phyloP scores from a whole-genome alignment of 306 rosid species.

The Gleditsia sinensis region DNA sequence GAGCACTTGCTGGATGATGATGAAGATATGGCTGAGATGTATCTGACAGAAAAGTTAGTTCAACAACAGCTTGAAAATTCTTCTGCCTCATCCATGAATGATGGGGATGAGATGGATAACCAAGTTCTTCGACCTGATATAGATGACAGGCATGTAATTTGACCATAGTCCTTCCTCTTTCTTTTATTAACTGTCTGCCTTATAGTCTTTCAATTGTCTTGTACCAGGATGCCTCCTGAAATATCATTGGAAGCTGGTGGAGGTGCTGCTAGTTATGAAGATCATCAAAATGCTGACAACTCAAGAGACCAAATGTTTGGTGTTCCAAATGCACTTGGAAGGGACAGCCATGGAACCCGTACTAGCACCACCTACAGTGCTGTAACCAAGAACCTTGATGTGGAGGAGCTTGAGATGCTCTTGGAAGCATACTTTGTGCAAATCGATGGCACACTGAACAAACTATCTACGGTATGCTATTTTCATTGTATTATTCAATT shows the following conservation, averaged over 20 bases:
- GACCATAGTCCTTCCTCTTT: not conserved
- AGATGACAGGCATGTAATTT: slow-evolving; percentile 56
- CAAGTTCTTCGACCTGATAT: slow-evolving; percentile 43
- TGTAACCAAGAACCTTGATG: slow-evolving; percentile 73
- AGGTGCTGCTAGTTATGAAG: slow-evolving; percentile 38
- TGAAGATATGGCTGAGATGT: slow-evolving; percentile 99
- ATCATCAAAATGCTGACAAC: slow-evolving; percentile 47
- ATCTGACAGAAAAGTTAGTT: slow-evolving; percentile 75
- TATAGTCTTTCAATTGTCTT: slow-evolving; percentile 18
- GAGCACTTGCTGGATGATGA: slow-evolving; percentile 96
- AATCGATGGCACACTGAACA: slow-evolving; percentile 88
- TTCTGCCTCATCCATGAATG: slow-evolving; percentile 58
- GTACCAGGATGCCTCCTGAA: slow-evolving; percentile 52
- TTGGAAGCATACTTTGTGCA: slow-evolving; percentile 97
- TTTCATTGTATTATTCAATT: not conserved
- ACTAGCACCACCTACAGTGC: slow-evolving; percentile 68
- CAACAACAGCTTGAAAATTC: slow-evolving; percentile 66
- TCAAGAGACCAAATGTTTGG: no score
- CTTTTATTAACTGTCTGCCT: not conserved
- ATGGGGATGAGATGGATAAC: slow-evolving; percentile 41
- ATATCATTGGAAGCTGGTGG: slow-evolving; percentile 61
- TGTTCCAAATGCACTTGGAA: slow-evolving; percentile 41
- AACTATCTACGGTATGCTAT: slow-evolving; percentile 50
- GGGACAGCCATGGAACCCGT: slow-evolving; percentile 74
- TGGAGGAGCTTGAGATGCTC: slow-evolving; percentile 98